Base-by-base conservation (phyloP, 495 filamentous ascomycete genomes). In the Tetracladium setigerum region DNA sequence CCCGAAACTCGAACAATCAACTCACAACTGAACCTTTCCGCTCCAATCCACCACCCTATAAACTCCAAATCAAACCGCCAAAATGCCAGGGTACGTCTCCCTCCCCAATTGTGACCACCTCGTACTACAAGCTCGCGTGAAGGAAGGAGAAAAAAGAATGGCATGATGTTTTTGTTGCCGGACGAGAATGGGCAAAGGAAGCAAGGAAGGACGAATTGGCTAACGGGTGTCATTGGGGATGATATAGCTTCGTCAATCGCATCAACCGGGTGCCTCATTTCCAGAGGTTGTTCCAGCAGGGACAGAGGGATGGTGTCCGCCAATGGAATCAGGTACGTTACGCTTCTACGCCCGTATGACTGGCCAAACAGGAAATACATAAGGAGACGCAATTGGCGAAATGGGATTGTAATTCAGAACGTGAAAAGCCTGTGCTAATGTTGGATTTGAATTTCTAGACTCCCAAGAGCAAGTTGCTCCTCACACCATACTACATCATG, bases 311-410 rank as follows among this genome's bases (percentile, higher is more conserved):
- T 41, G 70, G 87, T 61, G 71, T 81, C 57, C 81, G 89, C 63
- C 71, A 89, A 67, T 95, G 89, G 89, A 77, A 77, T 65, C 89
- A 94, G 72, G 89, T 95, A 66, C 69, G 84, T 79, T 15, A 43
- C 11, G 24, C 38, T 35, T 46, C 32, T 38, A 8, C 50, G 30
- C 30, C 16, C 32, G 11, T 35, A n/a, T 5, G 17, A 5, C 40
- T 38, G 13, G 18, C 31, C 39, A 14, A 7, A 44, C 30, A 38
- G 12, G 17, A 17, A 15, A 14, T 8, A 41, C 11, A 16, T 58
- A 61, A 65, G 72, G n/a, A n/a, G n/a, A n/a, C n/a, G n/a, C n/a
- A n/a, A n/a, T n/a, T n/a, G n/a, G n/a, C n/a, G n/a, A n/a, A n/a
- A n/a, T n/a, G n/a, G n/a, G n/a, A n/a, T n/a, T n/a, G n/a, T n/a